Percentiles rank a stretch among this genome's conserved stretches.
Conservation (phyloP, 106 monocot genomes). For the Amphibolis antarctica region DNA sequence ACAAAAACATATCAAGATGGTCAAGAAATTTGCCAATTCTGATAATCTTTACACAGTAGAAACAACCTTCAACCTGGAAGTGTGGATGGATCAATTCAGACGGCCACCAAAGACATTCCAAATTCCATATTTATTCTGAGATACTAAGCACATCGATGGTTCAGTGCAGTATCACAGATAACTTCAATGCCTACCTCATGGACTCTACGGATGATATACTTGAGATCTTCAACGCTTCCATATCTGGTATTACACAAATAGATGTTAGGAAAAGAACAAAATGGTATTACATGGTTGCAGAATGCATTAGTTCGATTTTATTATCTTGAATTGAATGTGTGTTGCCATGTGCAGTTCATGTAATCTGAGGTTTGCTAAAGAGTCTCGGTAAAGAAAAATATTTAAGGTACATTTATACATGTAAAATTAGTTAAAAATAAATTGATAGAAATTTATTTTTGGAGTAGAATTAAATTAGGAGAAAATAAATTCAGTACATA, state of each 20-base stretch:
- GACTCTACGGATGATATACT: conserved; percentile 46
- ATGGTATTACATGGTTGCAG: not conserved
- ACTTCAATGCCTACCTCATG: conserved; percentile 76
- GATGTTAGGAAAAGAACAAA: not conserved
- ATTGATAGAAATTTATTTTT: no score
- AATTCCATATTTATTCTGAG: conserved; percentile 67
- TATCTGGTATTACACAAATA: conserved; percentile 40
- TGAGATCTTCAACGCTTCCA: conserved; percentile 74
- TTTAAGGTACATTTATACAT: no score
- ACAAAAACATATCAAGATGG: no score
- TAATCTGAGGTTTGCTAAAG: no score
- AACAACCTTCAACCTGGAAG: conserved; percentile 64
- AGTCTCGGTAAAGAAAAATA: no score
- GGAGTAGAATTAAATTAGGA: no score
- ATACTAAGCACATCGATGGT: conserved; percentile 86
- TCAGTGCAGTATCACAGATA: conserved; percentile 83
- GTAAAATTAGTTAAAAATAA: no score
- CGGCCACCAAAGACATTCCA: conserved; percentile 95
- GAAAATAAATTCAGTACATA: no score
- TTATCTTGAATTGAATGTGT: not conserved
- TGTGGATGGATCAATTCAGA: conserved; percentile 92
- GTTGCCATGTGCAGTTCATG: not conserved
- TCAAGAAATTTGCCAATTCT: no score
- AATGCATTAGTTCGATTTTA: not conserved
- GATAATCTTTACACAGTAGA: not conserved